Conservation (phyloP, 2,329 filamentous ascomycete species). For the Zymoseptoria passerinii region DNA sequence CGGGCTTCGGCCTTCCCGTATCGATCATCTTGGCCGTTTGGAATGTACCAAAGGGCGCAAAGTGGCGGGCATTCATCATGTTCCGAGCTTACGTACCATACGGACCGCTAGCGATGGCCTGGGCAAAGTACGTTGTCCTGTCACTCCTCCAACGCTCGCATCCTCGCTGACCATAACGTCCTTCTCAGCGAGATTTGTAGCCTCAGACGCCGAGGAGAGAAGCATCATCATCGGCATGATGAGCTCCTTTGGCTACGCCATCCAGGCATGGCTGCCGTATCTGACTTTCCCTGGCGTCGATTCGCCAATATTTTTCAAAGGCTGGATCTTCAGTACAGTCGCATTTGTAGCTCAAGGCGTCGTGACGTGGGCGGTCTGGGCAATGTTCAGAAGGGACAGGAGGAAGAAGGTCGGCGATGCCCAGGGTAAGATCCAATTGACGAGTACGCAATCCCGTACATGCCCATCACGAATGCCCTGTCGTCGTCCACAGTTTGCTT, state of each 20-base stretch:
- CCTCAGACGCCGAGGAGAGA: slow-evolving; percentile 53
- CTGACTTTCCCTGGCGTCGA: slow-evolving; percentile 19
- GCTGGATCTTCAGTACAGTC: slow-evolving; percentile 18
- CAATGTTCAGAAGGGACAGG: slow-evolving; percentile 15
- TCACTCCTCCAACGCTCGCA: neutral
- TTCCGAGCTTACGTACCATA: slow-evolving; percentile 26
- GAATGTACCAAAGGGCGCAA: slow-evolving; percentile 25
- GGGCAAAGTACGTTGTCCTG: slow-evolving; percentile 33
- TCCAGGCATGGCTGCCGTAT: slow-evolving; percentile 62
- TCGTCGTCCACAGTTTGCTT: slow-evolving; percentile 17
- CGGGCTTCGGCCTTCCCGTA: slow-evolving; percentile 16
- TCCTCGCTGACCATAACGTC: slow-evolving; percentile 2
- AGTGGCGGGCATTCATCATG: slow-evolving; percentile 29
- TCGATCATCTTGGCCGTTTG: slow-evolving; percentile 27
- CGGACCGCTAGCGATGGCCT: slow-evolving; percentile 31
- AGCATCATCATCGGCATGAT: slow-evolving; percentile 58
- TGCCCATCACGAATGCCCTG: neutral
- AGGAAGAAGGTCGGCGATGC: slow-evolving; percentile 4
- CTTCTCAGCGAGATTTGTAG: slow-evolving; percentile 42
- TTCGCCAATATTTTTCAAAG: slow-evolving; percentile 16
- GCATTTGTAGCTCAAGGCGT: slow-evolving; percentile 18
- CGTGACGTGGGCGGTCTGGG: slow-evolving; percentile 20
- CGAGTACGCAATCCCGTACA: neutral
- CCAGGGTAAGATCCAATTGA: neutral
- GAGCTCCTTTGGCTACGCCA: slow-evolving; percentile 62